Percentiles rank a stretch among this genome's conserved stretches.
phyloP scores from a whole-genome alignment of 1,139 yeast genomes.

The Candida gigantensis region DNA sequence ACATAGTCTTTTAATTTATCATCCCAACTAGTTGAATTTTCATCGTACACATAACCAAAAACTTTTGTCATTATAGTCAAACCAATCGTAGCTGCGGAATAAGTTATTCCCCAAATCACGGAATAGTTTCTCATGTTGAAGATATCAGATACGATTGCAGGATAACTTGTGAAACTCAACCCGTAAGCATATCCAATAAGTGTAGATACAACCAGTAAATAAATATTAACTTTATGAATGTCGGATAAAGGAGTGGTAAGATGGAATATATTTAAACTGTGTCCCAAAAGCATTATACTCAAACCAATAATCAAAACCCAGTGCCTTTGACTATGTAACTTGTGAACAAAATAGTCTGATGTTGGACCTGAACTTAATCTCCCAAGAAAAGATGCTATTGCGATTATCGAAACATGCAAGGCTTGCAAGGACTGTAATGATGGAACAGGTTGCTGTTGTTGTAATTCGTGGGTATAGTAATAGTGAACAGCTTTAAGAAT shows the following conservation, averaged over 20 bases:
- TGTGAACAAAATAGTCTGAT: conserved; percentile 60
- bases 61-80: conserved; percentile 39
- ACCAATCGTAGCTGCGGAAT: conserved; percentile 53
- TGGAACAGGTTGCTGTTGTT: conserved; percentile 15
- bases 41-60: conserved; percentile 43
- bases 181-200: conserved; percentile 80
- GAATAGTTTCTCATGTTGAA: conserved; percentile 75
- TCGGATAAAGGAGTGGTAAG: conserved; percentile 27
- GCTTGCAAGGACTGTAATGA: conserved; percentile 54
- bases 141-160: conserved; percentile 74
- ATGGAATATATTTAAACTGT: conserved; percentile 37
- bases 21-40: conserved; percentile 29
- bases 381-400: conserved; percentile 67
- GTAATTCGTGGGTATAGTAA: conserved; percentile 27
- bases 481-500: conserved; percentile 54
- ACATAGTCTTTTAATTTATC: conserved; percentile 22
- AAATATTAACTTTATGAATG: conserved; percentile 32
- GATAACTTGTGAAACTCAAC: conserved; percentile 75
- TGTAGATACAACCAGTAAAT: conserved; percentile 51
- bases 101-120: conserved; percentile 77
- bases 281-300: conserved; percentile 39
- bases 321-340: conserved; percentile 56
- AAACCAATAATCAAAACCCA: conserved; percentile 66
- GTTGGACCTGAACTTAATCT: conserved; percentile 67
- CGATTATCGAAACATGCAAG: conserved; percentile 69